These are phyloP conservation scores for Eucalyptus cloeziana DNA, from an alignment of 345 rosid genomes.

Conservation along the genomic window DNA sequence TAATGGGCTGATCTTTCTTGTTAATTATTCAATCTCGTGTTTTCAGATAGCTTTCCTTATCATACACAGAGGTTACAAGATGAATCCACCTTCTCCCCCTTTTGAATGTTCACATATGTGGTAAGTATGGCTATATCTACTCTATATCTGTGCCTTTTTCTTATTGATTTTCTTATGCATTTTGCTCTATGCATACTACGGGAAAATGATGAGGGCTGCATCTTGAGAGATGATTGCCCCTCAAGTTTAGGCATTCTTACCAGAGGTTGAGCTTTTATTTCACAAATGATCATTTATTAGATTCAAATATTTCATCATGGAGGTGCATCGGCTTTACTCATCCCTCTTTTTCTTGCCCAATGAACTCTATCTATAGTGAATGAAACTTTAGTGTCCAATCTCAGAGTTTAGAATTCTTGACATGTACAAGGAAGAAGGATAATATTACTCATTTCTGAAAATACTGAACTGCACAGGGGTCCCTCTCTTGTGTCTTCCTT, in stretches of 20 bases:
- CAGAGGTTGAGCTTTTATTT: background rate
- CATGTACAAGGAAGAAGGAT: background rate
- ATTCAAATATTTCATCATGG: background rate
- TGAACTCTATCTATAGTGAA: background rate
- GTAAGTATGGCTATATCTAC: conserved; percentile 23
- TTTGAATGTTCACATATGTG: conserved; percentile 98
- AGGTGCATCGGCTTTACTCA: background rate
- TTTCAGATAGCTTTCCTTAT: conserved; percentile 90
- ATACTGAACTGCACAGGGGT: conserved; percentile 51
- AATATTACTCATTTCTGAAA: background rate
- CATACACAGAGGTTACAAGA: conserved; percentile 82
- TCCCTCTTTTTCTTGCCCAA: background rate
- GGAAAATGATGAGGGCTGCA: background rate
- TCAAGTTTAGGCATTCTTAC: background rate
- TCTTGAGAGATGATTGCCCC: background rate
- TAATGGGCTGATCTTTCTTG: conserved; percentile 9
- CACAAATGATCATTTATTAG: background rate
- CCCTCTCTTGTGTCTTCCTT: conserved; percentile 80
- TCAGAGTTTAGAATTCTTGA: background rate
- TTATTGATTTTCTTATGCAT: background rate
- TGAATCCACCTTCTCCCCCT: conserved; percentile 95
- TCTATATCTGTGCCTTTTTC: background rate
- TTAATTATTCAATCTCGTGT: conserved; percentile 14
- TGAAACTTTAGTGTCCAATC: background rate
- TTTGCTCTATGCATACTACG: background rate